phyloP scores from a whole-genome alignment of 208 protist species.

The Crithidia fasciculata region DNA sequence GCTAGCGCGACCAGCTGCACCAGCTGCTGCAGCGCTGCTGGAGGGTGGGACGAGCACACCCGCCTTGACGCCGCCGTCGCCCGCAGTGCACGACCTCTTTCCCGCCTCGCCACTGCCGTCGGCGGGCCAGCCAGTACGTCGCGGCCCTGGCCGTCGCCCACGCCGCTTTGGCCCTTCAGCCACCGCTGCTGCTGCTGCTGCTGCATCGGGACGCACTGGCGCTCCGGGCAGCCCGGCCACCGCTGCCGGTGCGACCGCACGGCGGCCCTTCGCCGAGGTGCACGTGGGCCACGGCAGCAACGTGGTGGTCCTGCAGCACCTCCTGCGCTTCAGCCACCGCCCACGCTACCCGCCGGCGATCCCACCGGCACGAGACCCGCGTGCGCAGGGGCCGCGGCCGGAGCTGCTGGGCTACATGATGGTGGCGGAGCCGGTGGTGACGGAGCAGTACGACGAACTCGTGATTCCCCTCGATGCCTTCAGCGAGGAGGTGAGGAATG shows the following conservation, averaged over 20 bases:
- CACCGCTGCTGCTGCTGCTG: not conserved
- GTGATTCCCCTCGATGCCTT: conserved; percentile 50
- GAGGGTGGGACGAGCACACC: not conserved
- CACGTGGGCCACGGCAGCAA: conserved; percentile 43
- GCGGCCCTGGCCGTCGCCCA: conserved; percentile 25
- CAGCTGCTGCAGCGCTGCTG: not conserved
- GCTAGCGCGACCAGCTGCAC: not conserved
- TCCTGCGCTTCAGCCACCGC: conserved; percentile 85
- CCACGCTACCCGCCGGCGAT: conserved; percentile 45
- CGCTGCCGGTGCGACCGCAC: not conserved
- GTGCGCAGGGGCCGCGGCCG: conserved; percentile 26
- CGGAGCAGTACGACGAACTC: conserved; percentile 87
- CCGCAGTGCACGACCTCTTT: too few species aligned
- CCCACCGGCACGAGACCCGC: conserved; percentile 52
- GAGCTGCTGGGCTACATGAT: conserved; percentile 80
- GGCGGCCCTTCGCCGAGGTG: conserved; percentile 21
- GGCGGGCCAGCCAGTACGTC: not conserved
- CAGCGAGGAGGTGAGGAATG: not conserved
- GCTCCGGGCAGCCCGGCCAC: not conserved
- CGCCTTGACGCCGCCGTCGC: not conserved
- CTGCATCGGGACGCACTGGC: not conserved
- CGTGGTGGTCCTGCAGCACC: conserved; percentile 69
- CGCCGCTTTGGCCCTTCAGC: conserved; percentile 12
- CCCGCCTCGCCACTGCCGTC: not conserved
- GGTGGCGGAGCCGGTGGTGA: conserved; percentile 75